Base-by-base conservation (phyloP, 129 eudicot genomes). In the Pulicaria dysenterica region DNA sequence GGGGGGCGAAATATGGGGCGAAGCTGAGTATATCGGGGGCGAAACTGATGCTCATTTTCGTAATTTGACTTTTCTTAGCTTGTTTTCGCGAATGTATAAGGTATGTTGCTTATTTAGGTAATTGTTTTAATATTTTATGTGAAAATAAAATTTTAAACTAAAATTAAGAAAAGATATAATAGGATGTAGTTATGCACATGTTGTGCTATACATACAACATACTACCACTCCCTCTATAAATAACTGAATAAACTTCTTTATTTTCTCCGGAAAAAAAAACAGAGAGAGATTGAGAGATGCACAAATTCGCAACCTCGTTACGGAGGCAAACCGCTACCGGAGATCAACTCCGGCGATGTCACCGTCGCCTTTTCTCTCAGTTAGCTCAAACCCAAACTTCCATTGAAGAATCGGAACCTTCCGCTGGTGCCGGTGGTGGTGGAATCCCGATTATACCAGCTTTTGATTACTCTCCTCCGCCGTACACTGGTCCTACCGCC, bases 381-480 rank as follows among this genome's bases (percentile, higher is more conserved):
- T 40, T 77, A 67, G 73, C 86, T 24, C 78, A 78, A 48, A 65
- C 59, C 55, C 79, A 73, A 66, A 3, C 77, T 13, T 50, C 64
- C 0, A 5, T 12, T 6, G 41, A 41, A 12, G 82, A 76, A 46
- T 63, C 51, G 2, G 31, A 24, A 24, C 31, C 31, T 24, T 24
- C 31, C 1, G 31, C 31, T 24, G 31, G 1, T 24, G 6, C 24
- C 16, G 80, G 19, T 11, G 51, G 24, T 38, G 70, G 14, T 39
- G 62, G 54, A n/a, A 14, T 76, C 19, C 93, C 97, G 12, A 78
- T 71, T 31, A 80, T 91, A 73, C 97, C 97, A 41, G 38, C 82
- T 36, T 89, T 89, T 64, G 85, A 87, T 65, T 89, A 92, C 82
- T 19, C 95, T 40, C 96, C 98, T 47, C 96, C 98, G 62, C 80